Base-by-base conservation (phyloP, 179 eudicot species). In the Spergularia azorica region DNA sequence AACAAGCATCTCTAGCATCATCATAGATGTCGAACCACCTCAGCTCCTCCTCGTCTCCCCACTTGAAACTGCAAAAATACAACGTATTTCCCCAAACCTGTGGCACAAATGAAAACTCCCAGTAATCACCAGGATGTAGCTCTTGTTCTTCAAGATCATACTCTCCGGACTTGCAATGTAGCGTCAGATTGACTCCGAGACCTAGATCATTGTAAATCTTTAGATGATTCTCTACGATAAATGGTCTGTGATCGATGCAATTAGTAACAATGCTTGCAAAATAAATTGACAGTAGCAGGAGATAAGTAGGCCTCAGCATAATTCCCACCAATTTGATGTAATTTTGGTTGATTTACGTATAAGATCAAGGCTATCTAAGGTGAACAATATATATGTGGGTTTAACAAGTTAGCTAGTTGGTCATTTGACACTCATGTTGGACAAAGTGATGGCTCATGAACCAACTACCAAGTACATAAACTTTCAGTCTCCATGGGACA, bases 111-210 rank as follows among this genome's bases (percentile, higher is more conserved):
- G 16, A 4, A 70, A 80, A 79, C 41, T 71, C 67, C 39, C 48
- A 62, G 12, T 54, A 26, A 12, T 67, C 55, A 4, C 52, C 14
- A 21, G 38, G 9, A 4, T n/a, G 15, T 5, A 82, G 13, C 52
- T 64, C 67, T 9, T 75, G 77, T 21, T 75, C 13, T 0, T 66
- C 63, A 0, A 79, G 76, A 66, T 82, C 79, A 15, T 75, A 56
- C 26, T 79, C 79, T 26, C 16, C 20, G 4, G 85, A 82, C 13
- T 75, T 74, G 63, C 85, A 82, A 14, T 79, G 85, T 10, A 82
- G 12, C 4, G 64, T 64, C 2, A 79, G 60, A 4, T 65, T 20
- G 55, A 38, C 1, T 0, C 85, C 85, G 2, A 56, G 1, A 0
- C 56, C 73, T 18, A 82, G 1, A 3, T 50, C 16, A 39, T 83